Base-by-base conservation (phyloP, 805 yeast species). In the Saccharomyces mikatae region DNA sequence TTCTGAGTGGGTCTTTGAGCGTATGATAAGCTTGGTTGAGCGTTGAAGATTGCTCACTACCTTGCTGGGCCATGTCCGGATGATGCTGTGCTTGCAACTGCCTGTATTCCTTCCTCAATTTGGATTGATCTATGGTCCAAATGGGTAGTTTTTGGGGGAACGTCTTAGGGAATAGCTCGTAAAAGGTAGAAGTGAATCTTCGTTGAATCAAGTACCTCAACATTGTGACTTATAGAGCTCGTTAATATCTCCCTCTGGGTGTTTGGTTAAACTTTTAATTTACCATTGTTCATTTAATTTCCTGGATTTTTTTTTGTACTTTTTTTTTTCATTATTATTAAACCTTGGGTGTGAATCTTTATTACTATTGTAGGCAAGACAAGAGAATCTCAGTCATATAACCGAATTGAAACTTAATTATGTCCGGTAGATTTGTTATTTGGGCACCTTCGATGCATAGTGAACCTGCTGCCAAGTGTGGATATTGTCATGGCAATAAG, bases 21-120 rank as follows among this genome's bases (percentile, higher is more conserved):
- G 87, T 82, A 24, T 84, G 74, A 69, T 89, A 92, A 0, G 96
- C 98, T 49, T 77, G 80, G 64, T 92, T 90, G 32, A 94, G 72
- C 22, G 78, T 63, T 1, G 90, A 77, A 4, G 86, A 63, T 44
- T 65, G 66, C 32, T 56, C 58, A 58, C 59, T 47, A 21, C 47
- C 54, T n/a, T 44, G 52, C 1, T 52, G 46, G 4, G 49, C 52
- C 56, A 76, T 74, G 71, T 92, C 99, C 0, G 99, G 99, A 66
- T 92, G 99, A 50, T 80, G 76, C 55, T 77, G 75, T 41, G 86
- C 80, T 68, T 92, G 98, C 30, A 90, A 72, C 8, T 64, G 59
- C 44, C 96, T 73, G 67, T 83, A 92, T 67, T 94, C 98, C 55
- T 81, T 78, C 51, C 96, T 78, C 49, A 92, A 75, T 17, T 71